Evolutionary conservation across 2,329 filamentous ascomycete genomes (phyloP).

Genomic region (Pyrenophora seminiperda): DNA sequence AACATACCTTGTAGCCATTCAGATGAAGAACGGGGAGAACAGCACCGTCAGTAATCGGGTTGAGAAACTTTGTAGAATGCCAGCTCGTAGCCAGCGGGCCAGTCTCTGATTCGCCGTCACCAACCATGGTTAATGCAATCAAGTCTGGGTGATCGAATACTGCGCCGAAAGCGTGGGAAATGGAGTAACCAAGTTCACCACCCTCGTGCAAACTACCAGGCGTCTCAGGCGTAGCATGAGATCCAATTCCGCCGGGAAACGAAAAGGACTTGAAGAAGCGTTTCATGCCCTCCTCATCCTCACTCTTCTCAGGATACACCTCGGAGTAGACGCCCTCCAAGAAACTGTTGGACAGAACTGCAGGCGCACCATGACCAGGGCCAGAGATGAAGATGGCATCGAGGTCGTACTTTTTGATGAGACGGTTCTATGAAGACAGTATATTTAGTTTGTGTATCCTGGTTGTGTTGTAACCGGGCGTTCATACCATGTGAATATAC

Average conservation of each 20-base stretch:
- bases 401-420: constrained; percentile 80
- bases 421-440: constrained; percentile 58
- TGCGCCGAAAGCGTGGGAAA: constrained; percentile 77
- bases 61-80: constrained; percentile 83
- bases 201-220: constrained; percentile 79
- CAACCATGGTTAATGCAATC: constrained; percentile 78
- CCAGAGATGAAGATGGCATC: constrained; percentile 76
- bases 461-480: not conserved
- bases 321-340: constrained; percentile 79
- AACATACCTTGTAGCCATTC: constrained; percentile 77
- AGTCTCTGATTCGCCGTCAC: constrained; percentile 81
- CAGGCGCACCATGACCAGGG: constrained; percentile 78
- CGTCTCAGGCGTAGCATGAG: constrained; percentile 78
- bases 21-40: constrained; percentile 78
- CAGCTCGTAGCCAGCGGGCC: constrained; percentile 78
- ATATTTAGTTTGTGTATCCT: not conserved
- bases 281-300: constrained; percentile 70
- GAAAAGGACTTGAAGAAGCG: constrained; percentile 84
- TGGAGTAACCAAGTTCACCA: constrained; percentile 79
- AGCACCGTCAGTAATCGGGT: constrained; percentile 76
- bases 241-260: constrained; percentile 78
- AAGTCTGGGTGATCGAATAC: constrained; percentile 77
- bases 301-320: constrained; percentile 74
- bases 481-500: constrained; percentile 71
- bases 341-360: constrained; percentile 75